A percentile compares a stretch with the other conserved stretches of the same genome.
Conservation (phyloP, 768 basidiomycete species). For the Xerocomellus chrysenteron region DNA sequence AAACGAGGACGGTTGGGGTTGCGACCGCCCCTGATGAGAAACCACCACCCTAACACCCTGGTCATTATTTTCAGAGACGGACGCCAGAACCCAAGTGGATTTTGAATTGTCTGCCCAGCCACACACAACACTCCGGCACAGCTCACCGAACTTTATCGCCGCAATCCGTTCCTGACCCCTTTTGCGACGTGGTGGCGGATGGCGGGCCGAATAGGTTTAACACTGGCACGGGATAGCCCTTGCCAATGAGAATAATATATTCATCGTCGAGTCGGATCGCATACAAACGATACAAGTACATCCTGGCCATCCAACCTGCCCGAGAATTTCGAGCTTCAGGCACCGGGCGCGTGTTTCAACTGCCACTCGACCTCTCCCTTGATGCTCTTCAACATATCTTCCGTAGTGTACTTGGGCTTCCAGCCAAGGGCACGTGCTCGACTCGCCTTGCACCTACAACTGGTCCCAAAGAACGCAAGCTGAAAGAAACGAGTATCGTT, state of each 20-base stretch:
- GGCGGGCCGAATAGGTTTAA: too few species aligned
- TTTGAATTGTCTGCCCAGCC: too few species aligned
- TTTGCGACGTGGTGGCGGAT: too few species aligned
- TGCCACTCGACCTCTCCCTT: constrained; percentile 22
- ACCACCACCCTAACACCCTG: too few species aligned
- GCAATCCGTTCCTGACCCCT: too few species aligned
- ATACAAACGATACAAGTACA: background rate
- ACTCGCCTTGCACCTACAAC: constrained; percentile 19
- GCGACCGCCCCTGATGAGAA: too few species aligned
- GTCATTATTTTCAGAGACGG: too few species aligned
- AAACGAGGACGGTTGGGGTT: too few species aligned
- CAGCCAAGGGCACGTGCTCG: constrained; percentile 28
- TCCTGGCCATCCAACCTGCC: background rate
- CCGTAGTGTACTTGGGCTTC: constrained; percentile 32
- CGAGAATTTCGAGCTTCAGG: background rate
- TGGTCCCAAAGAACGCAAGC: constrained; percentile 21
- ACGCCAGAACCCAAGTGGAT: too few species aligned
- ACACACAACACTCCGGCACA: too few species aligned
- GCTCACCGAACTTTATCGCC: too few species aligned
- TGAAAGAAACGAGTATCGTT: background rate
- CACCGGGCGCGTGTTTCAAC: constrained; percentile 2
- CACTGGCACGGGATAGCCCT: background rate
- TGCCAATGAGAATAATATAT: background rate
- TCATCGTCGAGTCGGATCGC: background rate
- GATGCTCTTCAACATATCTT: constrained; percentile 23